These are phyloP conservation scores for Calonectria leucothoes DNA, from an alignment of 2,329 filamentous ascomycete species.

Conservation along the genomic window DNA sequence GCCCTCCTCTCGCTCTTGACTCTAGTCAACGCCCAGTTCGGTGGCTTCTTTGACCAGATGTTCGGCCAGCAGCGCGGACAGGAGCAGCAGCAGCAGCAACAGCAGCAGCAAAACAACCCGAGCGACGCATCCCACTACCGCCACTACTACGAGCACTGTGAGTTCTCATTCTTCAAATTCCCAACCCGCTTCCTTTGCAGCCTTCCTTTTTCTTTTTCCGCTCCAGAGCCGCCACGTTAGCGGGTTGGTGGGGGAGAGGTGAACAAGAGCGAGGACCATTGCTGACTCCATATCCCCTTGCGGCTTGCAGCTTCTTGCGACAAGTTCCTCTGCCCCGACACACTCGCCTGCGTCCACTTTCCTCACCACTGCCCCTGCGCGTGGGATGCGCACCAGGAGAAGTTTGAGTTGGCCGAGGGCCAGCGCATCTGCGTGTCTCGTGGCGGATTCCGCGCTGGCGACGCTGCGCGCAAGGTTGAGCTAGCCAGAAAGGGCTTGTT, in stretches of 20 bases:
- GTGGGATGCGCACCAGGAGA: conserved; percentile 81
- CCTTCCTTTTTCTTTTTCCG: neutral
- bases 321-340: conserved; percentile 94
- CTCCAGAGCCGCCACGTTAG: neutral
- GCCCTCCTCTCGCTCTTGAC: conserved; percentile 70
- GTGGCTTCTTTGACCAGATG: conserved; percentile 96
- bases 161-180: conserved; percentile 23
- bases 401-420: conserved; percentile 79
- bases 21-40: conserved; percentile 82
- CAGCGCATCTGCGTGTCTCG: conserved; percentile 79
- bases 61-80: conserved; percentile 71
- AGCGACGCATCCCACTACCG: conserved; percentile 88
- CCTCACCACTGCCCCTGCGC: conserved; percentile 97
- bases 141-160: conserved; percentile 75
- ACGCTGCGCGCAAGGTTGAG: conserved; percentile 81
- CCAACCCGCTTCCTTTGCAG: neutral
- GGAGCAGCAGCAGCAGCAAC: conserved; percentile 60
- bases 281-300: neutral
- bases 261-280: neutral
- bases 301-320: conserved; percentile 77
- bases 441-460: conserved; percentile 78
- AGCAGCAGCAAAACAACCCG: conserved; percentile 79
- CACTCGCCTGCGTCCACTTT: conserved; percentile 93
- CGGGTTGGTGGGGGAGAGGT: no score
- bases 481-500: conserved; percentile 82